Conservation (phyloP, 2,329 filamentous ascomycete species). For the Fusarium domesticum region DNA sequence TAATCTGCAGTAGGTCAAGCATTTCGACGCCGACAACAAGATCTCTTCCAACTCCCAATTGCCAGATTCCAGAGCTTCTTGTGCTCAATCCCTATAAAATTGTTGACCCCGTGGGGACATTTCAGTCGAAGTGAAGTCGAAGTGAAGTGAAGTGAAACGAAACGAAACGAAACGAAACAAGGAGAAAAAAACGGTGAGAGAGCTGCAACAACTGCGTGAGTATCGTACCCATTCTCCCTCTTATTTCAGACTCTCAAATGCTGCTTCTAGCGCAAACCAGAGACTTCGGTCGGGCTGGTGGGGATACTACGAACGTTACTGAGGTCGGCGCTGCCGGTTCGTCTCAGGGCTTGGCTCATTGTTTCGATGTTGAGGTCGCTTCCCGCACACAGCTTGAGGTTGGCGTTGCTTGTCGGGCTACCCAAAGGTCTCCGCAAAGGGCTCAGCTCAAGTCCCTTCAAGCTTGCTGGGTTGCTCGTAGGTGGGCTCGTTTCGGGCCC, state of each 20-base stretch:
- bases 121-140: constrained; percentile 23
- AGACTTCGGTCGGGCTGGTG: constrained; percentile 53
- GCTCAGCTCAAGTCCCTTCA: constrained; percentile 71
- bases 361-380: constrained; percentile 85
- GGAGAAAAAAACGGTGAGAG: constrained; percentile 2
- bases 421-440: constrained; percentile 58
- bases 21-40: constrained; percentile 27
- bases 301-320: constrained; percentile 54
- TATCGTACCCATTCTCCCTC: constrained; percentile 8
- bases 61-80: constrained; percentile 25
- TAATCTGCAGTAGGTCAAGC: constrained; percentile 14
- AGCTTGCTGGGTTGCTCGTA: constrained; percentile 70
- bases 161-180: constrained; percentile 10
- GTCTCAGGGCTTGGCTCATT: constrained; percentile 83
- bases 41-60: constrained; percentile 33
- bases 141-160: constrained; percentile 19
- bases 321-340: constrained; percentile 81
- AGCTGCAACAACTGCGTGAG: constrained; percentile 18
- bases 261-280: constrained; percentile 29
- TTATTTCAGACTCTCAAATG: constrained; percentile 1
- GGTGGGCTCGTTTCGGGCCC: constrained; percentile 67
- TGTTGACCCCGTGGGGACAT: constrained; percentile 12
- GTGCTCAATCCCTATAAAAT: constrained; percentile 23
- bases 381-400: constrained; percentile 42
- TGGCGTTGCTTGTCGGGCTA: constrained; percentile 59